Evolutionary conservation across 2,329 filamentous ascomycete genomes (phyloP).

Genomic region (Alternaria conjuncta): DNA sequence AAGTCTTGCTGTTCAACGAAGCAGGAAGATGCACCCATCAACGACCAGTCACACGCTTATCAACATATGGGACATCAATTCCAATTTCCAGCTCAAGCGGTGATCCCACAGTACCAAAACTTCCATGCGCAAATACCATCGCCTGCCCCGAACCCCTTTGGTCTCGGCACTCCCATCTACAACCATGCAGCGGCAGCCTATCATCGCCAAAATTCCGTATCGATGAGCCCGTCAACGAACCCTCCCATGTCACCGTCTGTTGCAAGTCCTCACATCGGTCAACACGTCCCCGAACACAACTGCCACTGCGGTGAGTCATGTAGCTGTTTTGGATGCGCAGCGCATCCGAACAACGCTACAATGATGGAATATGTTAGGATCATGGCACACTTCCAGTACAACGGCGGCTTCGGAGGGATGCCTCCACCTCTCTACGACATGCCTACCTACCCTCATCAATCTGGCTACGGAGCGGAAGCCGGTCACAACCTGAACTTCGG

Average conservation of each 20-base stretch:
- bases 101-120: conserved; percentile 27
- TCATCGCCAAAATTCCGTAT: conserved; percentile 43
- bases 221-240: conserved; percentile 25
- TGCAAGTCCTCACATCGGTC: conserved; percentile 38
- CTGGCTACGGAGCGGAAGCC: conserved; percentile 37
- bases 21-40: conserved; percentile 11
- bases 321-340: conserved; percentile 71
- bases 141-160: conserved; percentile 28
- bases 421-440: conserved; percentile 44
- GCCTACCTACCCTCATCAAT: conserved; percentile 43
- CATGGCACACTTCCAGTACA: conserved; percentile 46
- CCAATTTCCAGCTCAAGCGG: conserved; percentile 30
- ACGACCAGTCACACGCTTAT: conserved; percentile 8
- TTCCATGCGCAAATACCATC: conserved; percentile 23
- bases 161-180: conserved; percentile 43
- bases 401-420: conserved; percentile 40
- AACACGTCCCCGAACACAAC: conserved; percentile 51
- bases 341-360: conserved; percentile 71
- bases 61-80: conserved; percentile 25
- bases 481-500: conserved; percentile 21
- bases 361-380: conserved; percentile 61
- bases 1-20: conserved; percentile 44
- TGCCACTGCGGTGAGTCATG: conserved; percentile 72
- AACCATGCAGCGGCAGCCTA: conserved; percentile 41
- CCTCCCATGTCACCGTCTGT: conserved; percentile 28